Conservation (phyloP, 2,329 filamentous ascomycete species). For the Aspergillus neotritici region DNA sequence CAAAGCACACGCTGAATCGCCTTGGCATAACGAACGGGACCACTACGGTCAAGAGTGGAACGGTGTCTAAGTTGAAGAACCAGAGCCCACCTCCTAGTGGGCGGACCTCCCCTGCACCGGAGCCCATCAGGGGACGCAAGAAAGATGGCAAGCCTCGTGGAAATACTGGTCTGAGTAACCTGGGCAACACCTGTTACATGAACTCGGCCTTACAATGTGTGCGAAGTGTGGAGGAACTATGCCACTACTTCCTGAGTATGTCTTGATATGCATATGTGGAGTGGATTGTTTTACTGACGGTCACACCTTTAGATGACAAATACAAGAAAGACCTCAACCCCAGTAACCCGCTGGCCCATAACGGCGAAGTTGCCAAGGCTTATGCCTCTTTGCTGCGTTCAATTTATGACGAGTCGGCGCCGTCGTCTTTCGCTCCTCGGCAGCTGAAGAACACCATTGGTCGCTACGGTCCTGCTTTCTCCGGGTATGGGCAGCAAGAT, state of each 20-base stretch:
- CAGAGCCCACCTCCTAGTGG: conserved; percentile 49
- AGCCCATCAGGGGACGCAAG: conserved; percentile 62
- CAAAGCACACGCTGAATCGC: conserved; percentile 39
- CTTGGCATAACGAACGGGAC: conserved; percentile 45
- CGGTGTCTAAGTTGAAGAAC: conserved; percentile 32
- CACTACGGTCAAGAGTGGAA: conserved; percentile 25
- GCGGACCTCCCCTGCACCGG: conserved; percentile 63
- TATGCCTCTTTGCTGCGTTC: conserved; percentile 72
- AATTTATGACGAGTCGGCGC: conserved; percentile 66
- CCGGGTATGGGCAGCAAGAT: conserved; percentile 92
- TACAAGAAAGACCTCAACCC: conserved; percentile 78
- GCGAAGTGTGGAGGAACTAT: conserved; percentile 86
- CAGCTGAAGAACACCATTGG: conserved; percentile 80
- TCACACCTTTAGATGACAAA: conserved; percentile 49
- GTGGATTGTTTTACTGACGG: conserved; percentile 9
- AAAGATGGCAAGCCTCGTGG: conserved; percentile 66
- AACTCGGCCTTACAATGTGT: conserved; percentile 95
- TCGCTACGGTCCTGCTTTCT: conserved; percentile 75
- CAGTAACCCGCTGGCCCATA: conserved; percentile 77
- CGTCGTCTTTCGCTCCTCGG: conserved; percentile 67
- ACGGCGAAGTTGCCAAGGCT: conserved; percentile 77
- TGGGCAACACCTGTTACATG: conserved; percentile 99
- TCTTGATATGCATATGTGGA: neutral
- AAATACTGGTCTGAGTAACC: conserved; percentile 75
- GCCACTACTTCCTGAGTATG: conserved; percentile 73